These are phyloP conservation scores for Plicaturopsis crispa DNA, from an alignment of 768 basidiomycete genomes.

Conservation along the genomic window DNA sequence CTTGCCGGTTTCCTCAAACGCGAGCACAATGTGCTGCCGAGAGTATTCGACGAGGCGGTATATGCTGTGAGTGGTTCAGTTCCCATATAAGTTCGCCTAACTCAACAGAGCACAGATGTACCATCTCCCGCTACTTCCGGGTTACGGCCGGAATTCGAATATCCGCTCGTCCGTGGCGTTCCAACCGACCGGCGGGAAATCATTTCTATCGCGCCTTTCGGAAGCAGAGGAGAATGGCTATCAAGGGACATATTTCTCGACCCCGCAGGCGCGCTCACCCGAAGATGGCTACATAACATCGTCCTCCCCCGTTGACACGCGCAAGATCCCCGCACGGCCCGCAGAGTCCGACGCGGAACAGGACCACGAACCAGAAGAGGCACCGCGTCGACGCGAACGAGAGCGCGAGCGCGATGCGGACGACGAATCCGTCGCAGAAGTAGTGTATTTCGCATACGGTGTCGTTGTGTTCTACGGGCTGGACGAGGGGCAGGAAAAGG, in stretches of 20 bases:
- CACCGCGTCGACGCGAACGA: conserved; percentile 1
- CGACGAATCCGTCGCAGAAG: conserved; percentile 63
- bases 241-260: conserved; percentile 73
- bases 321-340: conserved; percentile 13
- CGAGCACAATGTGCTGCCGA: conserved; percentile 83
- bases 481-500: conserved; percentile 67
- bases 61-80: conserved; percentile 63
- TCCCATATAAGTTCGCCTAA: not conserved
- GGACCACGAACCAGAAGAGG: conserved; percentile 5
- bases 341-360: conserved; percentile 8
- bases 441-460: conserved; percentile 79
- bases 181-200: conserved; percentile 41
- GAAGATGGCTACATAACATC: conserved; percentile 62
- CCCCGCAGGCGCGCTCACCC: conserved; percentile 22
- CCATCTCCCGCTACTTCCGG: conserved; percentile 84
- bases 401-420: conserved; percentile 10
- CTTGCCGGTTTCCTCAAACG: conserved; percentile 82
- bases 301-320: conserved; percentile 29
- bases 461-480: conserved; percentile 92
- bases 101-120: conserved; percentile 57
- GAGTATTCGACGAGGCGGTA: conserved; percentile 89
- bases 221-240: conserved; percentile 90
- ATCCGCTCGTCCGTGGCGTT: conserved; percentile 77
- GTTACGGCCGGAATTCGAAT: conserved; percentile 79
- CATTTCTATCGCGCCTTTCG: conserved; percentile 61